These are phyloP conservation scores for Vitis hybrid DNA, from an alignment of 177 flowering plant species.

Conservation along the genomic window DNA sequence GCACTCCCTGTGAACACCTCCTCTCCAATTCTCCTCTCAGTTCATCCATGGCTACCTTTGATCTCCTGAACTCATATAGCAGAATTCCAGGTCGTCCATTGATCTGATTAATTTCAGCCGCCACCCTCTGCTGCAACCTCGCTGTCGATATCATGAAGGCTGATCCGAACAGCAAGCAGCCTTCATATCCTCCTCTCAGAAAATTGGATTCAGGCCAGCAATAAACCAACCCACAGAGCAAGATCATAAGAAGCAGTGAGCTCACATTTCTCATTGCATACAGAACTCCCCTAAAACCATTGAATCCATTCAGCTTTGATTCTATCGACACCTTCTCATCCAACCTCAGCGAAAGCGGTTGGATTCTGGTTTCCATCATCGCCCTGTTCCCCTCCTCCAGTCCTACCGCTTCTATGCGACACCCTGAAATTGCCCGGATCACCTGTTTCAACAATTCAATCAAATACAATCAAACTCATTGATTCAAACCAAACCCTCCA, in stretches of 20 bases:
- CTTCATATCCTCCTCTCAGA: conserved; percentile 54
- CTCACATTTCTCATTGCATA: conserved; percentile 93
- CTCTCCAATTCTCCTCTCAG: conserved; percentile 74
- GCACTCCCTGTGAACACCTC: conserved; percentile 25
- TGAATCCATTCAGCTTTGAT: conserved; percentile 83
- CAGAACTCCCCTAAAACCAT: conserved; percentile 87
- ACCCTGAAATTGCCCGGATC: conserved; percentile 71
- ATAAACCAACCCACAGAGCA: conserved; percentile 72
- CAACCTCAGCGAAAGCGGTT: conserved; percentile 54
- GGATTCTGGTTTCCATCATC: conserved; percentile 75
- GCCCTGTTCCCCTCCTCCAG: conserved; percentile 88
- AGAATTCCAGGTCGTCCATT: conserved; percentile 58
- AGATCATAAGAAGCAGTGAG: conserved; percentile 71
- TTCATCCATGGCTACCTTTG: conserved; percentile 74
- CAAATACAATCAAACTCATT: neutral
- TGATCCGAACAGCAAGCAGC: conserved; percentile 70
- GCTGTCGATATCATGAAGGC: conserved; percentile 73
- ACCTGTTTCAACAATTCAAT: conserved; percentile 42
- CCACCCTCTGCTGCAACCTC: conserved; percentile 76
- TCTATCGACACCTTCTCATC: conserved; percentile 60
- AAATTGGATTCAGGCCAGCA: conserved; percentile 64
- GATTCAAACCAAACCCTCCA: neutral
- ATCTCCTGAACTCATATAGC: conserved; percentile 66
- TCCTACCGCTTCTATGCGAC: conserved; percentile 73
- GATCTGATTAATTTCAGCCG: conserved; percentile 53